Conservation (phyloP, 768 basidiomycete genomes). For the Arthromyces matolae region DNA sequence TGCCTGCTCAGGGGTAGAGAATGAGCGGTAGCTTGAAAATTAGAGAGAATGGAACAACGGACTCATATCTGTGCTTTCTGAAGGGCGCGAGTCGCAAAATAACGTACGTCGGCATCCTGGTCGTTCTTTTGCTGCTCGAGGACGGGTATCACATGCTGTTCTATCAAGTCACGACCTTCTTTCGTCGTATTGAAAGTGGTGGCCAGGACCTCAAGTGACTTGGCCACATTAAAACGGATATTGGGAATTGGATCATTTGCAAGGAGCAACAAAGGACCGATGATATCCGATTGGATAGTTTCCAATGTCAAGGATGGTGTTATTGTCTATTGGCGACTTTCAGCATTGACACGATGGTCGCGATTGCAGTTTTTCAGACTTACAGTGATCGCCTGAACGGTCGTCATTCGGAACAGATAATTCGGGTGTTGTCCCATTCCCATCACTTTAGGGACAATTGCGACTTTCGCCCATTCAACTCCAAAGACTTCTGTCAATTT, state of each 20-base stretch:
- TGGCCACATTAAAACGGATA: slow-evolving; percentile 98
- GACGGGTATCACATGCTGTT: slow-evolving; percentile 72
- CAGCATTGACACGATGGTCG: slow-evolving; percentile 6
- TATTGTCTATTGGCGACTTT: slow-evolving; percentile 67
- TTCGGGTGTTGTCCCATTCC: slow-evolving; percentile 97
- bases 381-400: slow-evolving; percentile 96
- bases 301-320: slow-evolving; percentile 83
- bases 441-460: slow-evolving; percentile 96
- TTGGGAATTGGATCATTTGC: slow-evolving; percentile 93
- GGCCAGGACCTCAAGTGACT: slow-evolving; percentile 88
- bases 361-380: slow-evolving; percentile 26
- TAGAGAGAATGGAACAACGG: background rate
- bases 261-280: slow-evolving; percentile 78
- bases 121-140: slow-evolving; percentile 87
- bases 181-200: slow-evolving; percentile 55
- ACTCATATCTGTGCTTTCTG: slow-evolving; percentile 41
- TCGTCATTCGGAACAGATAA: slow-evolving; percentile 97
- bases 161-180: slow-evolving; percentile 74
- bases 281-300: slow-evolving; percentile 79
- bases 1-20: no score
- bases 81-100: slow-evolving; percentile 81
- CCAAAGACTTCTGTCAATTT: slow-evolving; percentile 98
- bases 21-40: no score
- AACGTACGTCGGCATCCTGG: slow-evolving; percentile 92
- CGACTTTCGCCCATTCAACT: slow-evolving; percentile 91